A percentile compares a stretch with the other conserved stretches of the same genome.
phyloP scores from a whole-genome alignment of 371 early-diverging fungal species.

The Apophysomyces ossiformis region DNA sequence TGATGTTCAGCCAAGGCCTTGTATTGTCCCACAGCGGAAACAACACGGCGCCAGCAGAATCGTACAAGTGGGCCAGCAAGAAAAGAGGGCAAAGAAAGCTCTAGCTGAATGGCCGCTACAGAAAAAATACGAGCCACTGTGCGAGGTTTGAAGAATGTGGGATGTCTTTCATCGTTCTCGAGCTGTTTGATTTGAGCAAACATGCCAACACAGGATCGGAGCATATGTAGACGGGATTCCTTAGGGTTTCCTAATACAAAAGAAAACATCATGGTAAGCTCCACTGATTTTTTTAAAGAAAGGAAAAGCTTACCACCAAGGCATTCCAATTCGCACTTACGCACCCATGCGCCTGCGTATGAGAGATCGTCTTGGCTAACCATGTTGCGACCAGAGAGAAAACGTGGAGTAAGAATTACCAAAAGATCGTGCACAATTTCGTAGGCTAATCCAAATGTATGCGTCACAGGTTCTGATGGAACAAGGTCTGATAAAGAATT shows the following conservation, averaged over 20 bases:
- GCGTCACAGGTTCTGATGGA: neutral
- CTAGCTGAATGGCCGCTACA: conserved; percentile 40
- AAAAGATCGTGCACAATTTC: conserved; percentile 15
- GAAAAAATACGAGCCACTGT: conserved; percentile 39
- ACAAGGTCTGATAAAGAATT: conserved; percentile 9
- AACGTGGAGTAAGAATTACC: conserved; percentile 10
- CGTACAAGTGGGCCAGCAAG: conserved; percentile 13
- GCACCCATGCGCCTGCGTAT: conserved; percentile 39
- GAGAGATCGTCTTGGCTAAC: conserved; percentile 30
- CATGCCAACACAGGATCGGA: conserved; percentile 43
- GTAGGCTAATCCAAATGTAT: conserved; percentile 1
- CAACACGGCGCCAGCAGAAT: neutral
- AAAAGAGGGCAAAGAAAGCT: conserved; percentile 28
- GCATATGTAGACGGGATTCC: conserved; percentile 35
- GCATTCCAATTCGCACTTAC: conserved; percentile 44
- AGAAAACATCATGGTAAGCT: conserved; percentile 5
- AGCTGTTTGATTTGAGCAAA: conserved; percentile 28
- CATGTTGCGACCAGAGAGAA: neutral
- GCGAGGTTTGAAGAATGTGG: conserved; percentile 24
- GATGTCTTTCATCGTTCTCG: conserved; percentile 15
- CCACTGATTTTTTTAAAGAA: neutral
- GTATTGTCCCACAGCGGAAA: neutral
- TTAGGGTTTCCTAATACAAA: conserved; percentile 30
- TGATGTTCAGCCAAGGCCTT: neutral
- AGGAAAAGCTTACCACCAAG: conserved; percentile 33